These are phyloP conservation scores for Petunia hybrid DNA, from an alignment of 305 asterid genomes.

Conservation along the genomic window DNA sequence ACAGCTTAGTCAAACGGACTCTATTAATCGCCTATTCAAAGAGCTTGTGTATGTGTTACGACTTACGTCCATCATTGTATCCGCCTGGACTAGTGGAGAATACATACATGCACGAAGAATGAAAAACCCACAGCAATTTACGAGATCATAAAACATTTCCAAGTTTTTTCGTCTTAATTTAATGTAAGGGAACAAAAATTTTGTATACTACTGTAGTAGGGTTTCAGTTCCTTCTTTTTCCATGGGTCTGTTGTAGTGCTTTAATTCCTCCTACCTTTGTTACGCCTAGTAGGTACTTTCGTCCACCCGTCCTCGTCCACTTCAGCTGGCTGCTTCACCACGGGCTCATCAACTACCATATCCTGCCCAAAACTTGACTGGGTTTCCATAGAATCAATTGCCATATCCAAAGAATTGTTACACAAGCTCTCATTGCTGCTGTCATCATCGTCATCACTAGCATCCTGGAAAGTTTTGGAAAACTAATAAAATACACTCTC, in stretches of 20 bases:
- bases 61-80: too few species aligned
- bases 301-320: constrained; percentile 30
- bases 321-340: constrained; percentile 8
- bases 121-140: background rate
- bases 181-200: background rate
- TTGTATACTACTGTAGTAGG: background rate
- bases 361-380: constrained; percentile 23
- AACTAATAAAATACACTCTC: background rate
- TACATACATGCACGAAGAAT: background rate
- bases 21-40: too few species aligned
- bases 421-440: constrained; percentile 2
- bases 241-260: background rate
- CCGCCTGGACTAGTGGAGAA: background rate
- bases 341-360: constrained; percentile 23
- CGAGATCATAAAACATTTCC: constrained; percentile 6
- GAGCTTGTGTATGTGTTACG: too few species aligned
- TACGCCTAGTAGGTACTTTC: constrained; percentile 21
- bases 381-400: constrained; percentile 23
- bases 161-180: background rate
- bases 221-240: background rate
- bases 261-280: constrained; percentile 31
- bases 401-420: constrained; percentile 29
- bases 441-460: background rate
- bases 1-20: too few species aligned
- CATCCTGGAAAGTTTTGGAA: constrained; percentile 28